phyloP scores from a whole-genome alignment of 1,284 basidiomycete species.

The Ceratobasidium sp. region DNA sequence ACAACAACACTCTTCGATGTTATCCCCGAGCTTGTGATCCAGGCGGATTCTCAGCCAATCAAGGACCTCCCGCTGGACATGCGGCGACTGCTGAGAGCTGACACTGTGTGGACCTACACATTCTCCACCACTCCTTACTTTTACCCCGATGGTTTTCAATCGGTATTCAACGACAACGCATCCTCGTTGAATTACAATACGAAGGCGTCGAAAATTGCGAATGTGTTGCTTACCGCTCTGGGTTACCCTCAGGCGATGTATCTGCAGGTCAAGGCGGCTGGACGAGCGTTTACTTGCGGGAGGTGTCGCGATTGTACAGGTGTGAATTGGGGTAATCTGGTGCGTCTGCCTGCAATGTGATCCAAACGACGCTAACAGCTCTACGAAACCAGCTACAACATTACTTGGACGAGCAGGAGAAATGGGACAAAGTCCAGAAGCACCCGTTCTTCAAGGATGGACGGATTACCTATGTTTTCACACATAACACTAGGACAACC shows the following conservation, averaged over 20 bases:
- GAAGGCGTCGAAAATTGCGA: background rate
- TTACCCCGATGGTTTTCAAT: constrained; percentile 7
- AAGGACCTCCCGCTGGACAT: background rate
- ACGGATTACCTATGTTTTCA: background rate
- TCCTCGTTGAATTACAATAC: background rate
- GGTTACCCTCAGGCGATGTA: background rate
- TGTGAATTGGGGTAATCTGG: constrained; percentile 1
- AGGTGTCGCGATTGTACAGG: background rate
- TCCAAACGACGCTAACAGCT: no score
- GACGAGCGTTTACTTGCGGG: constrained; percentile 17
- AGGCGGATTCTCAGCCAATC: background rate
- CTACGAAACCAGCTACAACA: background rate
- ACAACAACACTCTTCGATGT: background rate
- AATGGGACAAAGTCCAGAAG: background rate
- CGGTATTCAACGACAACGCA: background rate
- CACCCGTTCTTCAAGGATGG: background rate
- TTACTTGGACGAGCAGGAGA: background rate
- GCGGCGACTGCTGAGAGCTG: constrained; percentile 12
- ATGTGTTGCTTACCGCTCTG: background rate
- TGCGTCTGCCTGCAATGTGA: background rate
- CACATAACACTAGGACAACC: background rate
- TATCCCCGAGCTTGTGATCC: background rate
- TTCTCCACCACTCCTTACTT: background rate
- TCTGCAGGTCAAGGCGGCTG: constrained; percentile 10
- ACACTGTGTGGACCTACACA: background rate